A percentile compares a stretch with the other conserved stretches of the same genome.
phyloP scores from a whole-genome alignment of 2,329 filamentous ascomycete genomes.

The Pestalotiopsis sp. region DNA sequence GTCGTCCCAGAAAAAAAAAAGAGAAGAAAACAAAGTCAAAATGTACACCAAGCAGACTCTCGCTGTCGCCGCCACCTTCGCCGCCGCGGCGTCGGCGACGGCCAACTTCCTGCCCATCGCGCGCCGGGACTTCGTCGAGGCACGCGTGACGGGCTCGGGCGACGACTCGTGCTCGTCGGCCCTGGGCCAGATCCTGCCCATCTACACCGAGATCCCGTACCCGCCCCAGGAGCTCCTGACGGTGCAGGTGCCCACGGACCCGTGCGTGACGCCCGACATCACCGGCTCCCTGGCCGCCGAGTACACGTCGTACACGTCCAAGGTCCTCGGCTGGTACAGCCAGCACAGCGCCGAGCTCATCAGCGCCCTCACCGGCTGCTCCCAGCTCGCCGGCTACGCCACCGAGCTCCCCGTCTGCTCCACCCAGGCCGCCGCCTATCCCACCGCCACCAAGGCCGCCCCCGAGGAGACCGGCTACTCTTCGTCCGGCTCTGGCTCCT shows the following conservation, averaged over 20 bases:
- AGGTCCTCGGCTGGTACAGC: constrained; percentile 21
- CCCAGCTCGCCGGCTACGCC: constrained; percentile 15
- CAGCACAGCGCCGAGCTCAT: constrained; percentile 21
- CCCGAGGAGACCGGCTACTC: neutral
- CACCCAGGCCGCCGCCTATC: neutral
- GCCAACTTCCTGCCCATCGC: constrained; percentile 20
- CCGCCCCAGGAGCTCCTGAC: constrained; percentile 20
- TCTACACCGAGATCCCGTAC: constrained; percentile 20
- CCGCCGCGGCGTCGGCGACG: constrained; percentile 19
- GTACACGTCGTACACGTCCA: constrained; percentile 22
- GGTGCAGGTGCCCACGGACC: constrained; percentile 17
- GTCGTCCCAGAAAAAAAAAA: neutral
- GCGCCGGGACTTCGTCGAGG: constrained; percentile 20
- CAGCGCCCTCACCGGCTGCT: constrained; percentile 19
- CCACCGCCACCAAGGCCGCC: neutral
- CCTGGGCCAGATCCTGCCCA: constrained; percentile 14
- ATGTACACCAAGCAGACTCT: constrained; percentile 12
- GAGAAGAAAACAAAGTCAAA: neutral
- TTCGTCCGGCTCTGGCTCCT: neutral
- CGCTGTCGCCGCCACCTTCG: constrained; percentile 13
- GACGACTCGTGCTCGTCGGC: constrained; percentile 20
- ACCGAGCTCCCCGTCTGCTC: constrained; percentile 19
- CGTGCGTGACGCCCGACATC: constrained; percentile 22
- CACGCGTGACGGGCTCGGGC: constrained; percentile 15
- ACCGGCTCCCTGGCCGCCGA: constrained; percentile 21